A percentile compares a stretch with the other conserved stretches of the same genome.
Conservation (phyloP, 140 eudicot species). For the Erigeron philadelphicus region DNA sequence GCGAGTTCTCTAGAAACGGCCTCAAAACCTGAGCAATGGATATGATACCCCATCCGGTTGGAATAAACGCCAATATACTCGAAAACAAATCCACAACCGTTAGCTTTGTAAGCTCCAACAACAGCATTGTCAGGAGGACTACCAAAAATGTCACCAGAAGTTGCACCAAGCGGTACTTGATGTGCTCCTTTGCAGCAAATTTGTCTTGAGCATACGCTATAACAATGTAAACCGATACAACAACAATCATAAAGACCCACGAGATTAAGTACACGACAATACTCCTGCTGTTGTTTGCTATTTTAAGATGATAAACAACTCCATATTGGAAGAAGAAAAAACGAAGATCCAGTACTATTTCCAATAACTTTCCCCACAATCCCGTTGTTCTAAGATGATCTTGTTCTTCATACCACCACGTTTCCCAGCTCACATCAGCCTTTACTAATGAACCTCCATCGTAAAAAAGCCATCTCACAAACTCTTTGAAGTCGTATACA, state of each 20-base stretch:
- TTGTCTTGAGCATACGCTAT: conserved; percentile 72
- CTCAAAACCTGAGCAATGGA: conserved; percentile 79
- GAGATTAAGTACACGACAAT: conserved; percentile 75
- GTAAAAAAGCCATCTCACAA: conserved; percentile 76
- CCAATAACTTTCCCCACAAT: conserved; percentile 82
- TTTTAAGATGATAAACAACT: conserved; percentile 67
- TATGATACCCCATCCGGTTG: conserved; percentile 92
- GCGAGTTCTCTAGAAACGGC: conserved; percentile 69
- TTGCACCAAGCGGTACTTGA: conserved; percentile 66
- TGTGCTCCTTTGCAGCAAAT: conserved; percentile 66
- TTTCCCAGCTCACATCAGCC: conserved; percentile 89
- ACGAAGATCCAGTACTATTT: conserved; percentile 68
- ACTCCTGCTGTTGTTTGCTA: conserved; percentile 42
- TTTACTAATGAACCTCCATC: conserved; percentile 55
- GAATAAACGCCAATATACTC: conserved; percentile 72
- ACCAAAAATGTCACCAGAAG: conserved; percentile 41
- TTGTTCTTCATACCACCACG: conserved; percentile 98
- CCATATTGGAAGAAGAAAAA: conserved; percentile 93
- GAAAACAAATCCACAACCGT: conserved; percentile 49
- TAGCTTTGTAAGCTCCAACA: conserved; percentile 53
- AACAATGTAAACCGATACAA: conserved; percentile 48
- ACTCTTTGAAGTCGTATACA: conserved; percentile 79
- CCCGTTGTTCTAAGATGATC: conserved; percentile 83
- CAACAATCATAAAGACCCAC: conserved; percentile 58
- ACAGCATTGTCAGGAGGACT: conserved; percentile 40